A percentile compares a stretch with the other conserved stretches of the same genome.
Conservation (phyloP, 768 basidiomycete genomes). For the Tricholoma hemisulphureum region DNA sequence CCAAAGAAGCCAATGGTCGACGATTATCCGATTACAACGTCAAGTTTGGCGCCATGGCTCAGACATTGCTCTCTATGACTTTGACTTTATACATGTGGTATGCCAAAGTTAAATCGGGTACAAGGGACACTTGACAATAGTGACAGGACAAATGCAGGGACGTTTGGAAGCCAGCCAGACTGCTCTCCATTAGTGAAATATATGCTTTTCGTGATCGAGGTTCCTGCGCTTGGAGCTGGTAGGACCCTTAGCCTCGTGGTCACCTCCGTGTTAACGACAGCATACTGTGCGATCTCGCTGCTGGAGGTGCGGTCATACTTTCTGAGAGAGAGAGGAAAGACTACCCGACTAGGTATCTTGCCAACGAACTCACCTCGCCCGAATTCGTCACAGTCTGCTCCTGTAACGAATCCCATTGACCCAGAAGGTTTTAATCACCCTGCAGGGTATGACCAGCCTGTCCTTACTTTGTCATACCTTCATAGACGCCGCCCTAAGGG, state of each 20-base stretch:
- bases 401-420: background rate
- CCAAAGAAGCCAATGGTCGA: constrained; percentile 1
- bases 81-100: constrained; percentile 41
- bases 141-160: constrained; percentile 28
- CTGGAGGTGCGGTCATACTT: constrained; percentile 34
- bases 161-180: constrained; percentile 25
- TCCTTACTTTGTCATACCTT: background rate
- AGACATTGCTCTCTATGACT: constrained; percentile 38
- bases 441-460: background rate
- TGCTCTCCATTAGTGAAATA: constrained; percentile 33
- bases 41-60: constrained; percentile 38
- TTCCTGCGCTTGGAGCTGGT: constrained; percentile 31
- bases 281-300: constrained; percentile 33
- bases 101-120: background rate
- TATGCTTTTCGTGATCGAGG: constrained; percentile 33
- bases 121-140: background rate
- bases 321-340: constrained; percentile 10
- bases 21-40: constrained; percentile 30
- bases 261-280: constrained; percentile 28
- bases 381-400: background rate
- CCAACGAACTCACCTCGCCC: background rate
- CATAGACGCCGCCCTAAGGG: constrained; percentile 29
- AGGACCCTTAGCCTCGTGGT: constrained; percentile 31
- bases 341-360: background rate
- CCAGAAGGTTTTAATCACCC: background rate